Evolutionary conservation across 2,329 filamentous ascomycete genomes (phyloP).

Genomic region (Hyphodiscus sp.): DNA sequence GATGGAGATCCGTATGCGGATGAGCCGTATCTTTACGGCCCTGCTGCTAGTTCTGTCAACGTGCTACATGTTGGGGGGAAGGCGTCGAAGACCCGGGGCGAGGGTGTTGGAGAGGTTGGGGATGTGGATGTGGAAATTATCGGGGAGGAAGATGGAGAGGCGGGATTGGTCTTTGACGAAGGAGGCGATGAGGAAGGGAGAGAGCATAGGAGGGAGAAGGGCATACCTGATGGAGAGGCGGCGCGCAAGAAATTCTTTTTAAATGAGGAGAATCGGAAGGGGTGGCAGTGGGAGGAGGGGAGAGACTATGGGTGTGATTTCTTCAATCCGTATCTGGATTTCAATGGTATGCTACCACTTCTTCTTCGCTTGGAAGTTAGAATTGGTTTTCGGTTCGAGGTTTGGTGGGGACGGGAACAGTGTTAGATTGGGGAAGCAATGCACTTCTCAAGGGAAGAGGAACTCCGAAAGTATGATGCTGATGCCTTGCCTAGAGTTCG

Average conservation of each 20-base stretch:
- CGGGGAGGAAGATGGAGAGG: slow-evolving; percentile 4
- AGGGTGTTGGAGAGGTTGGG: background rate
- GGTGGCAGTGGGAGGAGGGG: slow-evolving; percentile 56
- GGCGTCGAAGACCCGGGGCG: background rate
- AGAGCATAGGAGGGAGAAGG: slow-evolving; percentile 32
- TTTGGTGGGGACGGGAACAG: background rate
- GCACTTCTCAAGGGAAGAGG: no score
- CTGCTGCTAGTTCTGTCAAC: slow-evolving; percentile 75
- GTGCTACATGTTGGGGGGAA: slow-evolving; percentile 56
- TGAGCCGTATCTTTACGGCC: slow-evolving; percentile 77
- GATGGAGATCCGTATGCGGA: slow-evolving; percentile 89
- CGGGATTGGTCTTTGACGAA: slow-evolving; percentile 25
- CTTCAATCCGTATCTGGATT: slow-evolving; percentile 89
- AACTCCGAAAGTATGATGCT: background rate
- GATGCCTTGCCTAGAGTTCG: slow-evolving; percentile 44
- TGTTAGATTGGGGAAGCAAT: no score
- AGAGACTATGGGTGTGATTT: slow-evolving; percentile 64
- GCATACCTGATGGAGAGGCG: slow-evolving; percentile 34
- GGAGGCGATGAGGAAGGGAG: slow-evolving; percentile 39
- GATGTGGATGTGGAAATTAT: background rate
- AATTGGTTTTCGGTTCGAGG: background rate
- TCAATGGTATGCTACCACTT: slow-evolving; percentile 48
- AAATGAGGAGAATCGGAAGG: slow-evolving; percentile 44
- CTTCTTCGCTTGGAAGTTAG: background rate
- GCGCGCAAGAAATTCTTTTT: slow-evolving; percentile 56